A percentile compares a stretch with the other conserved stretches of the same genome.
Evolutionary conservation across 208 protist species (phyloP).

Genomic region (Naegleria gruberi): DNA sequence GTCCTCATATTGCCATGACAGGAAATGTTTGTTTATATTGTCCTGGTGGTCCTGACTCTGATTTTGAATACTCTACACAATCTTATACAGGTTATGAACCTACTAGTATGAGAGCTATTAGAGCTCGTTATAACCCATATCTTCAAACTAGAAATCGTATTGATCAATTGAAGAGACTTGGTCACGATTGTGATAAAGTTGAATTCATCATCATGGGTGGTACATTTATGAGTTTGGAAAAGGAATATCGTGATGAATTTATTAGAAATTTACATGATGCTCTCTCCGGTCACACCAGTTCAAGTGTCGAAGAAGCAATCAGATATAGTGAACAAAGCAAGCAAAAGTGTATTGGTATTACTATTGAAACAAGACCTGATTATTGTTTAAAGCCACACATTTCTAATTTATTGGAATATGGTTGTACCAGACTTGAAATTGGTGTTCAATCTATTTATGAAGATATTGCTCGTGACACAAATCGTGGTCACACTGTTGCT

Average conservation of each 20-base stretch:
- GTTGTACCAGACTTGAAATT: constrained; percentile 95
- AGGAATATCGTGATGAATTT: constrained; percentile 83
- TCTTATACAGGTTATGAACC: constrained; percentile 85
- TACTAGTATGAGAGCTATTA: constrained; percentile 83
- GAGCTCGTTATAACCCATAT: constrained; percentile 80
- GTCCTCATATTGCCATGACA: constrained; percentile 79
- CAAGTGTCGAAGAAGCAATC: constrained; percentile 61
- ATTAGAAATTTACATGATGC: constrained; percentile 73
- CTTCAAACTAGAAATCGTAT: constrained; percentile 64
- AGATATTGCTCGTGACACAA: constrained; percentile 78
- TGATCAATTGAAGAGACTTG: constrained; percentile 75
- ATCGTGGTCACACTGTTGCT: constrained; percentile 84
- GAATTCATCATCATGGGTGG: constrained; percentile 98
- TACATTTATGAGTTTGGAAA: constrained; percentile 95
- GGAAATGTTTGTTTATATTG: constrained; percentile 79
- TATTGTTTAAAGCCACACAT: constrained; percentile 81
- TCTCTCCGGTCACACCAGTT: constrained; percentile 57
- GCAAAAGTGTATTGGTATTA: constrained; percentile 95
- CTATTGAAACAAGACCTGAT: constrained; percentile 97
- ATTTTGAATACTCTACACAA: constrained; percentile 88
- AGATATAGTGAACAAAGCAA: constrained; percentile 75
- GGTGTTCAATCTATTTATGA: constrained; percentile 97
- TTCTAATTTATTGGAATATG: constrained; percentile 61
- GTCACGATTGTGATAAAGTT: constrained; percentile 83
- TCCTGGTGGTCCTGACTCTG: constrained; percentile 81